These are phyloP conservation scores for Podospora pseudocomata DNA, from an alignment of 495 filamentous ascomycete genomes.

Conservation along the genomic window DNA sequence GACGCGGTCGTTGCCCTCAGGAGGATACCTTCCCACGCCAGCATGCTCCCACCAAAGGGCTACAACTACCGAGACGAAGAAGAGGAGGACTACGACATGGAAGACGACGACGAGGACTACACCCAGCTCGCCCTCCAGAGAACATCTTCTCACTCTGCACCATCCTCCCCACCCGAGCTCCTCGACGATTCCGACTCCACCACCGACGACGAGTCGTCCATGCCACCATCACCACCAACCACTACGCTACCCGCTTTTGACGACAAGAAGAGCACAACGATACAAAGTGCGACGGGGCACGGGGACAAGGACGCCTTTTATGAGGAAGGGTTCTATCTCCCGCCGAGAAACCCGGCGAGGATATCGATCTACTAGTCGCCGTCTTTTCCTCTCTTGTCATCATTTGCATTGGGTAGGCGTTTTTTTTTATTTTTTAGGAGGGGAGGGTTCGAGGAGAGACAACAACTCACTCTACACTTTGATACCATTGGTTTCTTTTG, in stretches of 20 bases:
- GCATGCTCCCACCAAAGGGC: constrained; percentile 20
- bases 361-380: constrained; percentile 45
- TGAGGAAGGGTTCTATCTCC: constrained; percentile 60
- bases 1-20: constrained; percentile 45
- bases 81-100: constrained; percentile 53
- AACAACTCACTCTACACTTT: no score
- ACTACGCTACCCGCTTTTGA: constrained; percentile 63
- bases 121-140: constrained; percentile 68
- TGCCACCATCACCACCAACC: constrained; percentile 80
- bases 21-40: constrained; percentile 40
- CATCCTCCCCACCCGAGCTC: constrained; percentile 59
- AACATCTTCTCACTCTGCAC: constrained; percentile 62
- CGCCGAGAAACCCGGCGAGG: constrained; percentile 44
- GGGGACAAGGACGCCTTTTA: constrained; percentile 52
- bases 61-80: constrained; percentile 24
- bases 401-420: not conserved
- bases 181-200: constrained; percentile 67
- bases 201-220: constrained; percentile 61
- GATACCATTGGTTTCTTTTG: no score
- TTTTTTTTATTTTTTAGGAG: not conserved
- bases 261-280: constrained; percentile 53
- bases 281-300: constrained; percentile 19
- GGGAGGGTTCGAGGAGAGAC: no score
- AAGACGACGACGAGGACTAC: constrained; percentile 64
- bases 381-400: not conserved